Evolutionary conservation across 2,329 filamentous ascomycete genomes (phyloP).

Genomic region (Stagonosporopsis chrysanthemi): DNA sequence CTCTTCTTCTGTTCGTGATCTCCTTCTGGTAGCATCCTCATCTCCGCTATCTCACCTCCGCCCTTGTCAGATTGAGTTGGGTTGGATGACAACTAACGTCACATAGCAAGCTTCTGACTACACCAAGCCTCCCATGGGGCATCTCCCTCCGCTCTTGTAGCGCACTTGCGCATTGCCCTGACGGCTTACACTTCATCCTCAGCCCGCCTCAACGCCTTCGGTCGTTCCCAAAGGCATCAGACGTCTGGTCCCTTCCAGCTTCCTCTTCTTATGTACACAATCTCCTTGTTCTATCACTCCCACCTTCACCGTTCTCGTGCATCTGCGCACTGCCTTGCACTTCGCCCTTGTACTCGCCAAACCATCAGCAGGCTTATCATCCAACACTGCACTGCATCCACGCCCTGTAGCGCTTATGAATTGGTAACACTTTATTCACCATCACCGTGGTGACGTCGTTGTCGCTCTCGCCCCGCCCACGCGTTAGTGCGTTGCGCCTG

Average conservation of each 20-base stretch:
- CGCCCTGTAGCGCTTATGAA: background rate
- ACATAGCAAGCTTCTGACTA: no score
- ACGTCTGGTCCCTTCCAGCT: no score
- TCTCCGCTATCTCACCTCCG: background rate
- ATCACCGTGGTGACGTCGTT: background rate
- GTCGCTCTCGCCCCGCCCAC: conserved; percentile 5
- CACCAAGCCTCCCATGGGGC: no score
- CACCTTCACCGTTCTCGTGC: background rate
- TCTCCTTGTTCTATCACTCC: background rate
- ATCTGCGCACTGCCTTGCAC: background rate
- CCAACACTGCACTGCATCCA: no score
- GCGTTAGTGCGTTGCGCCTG: background rate
- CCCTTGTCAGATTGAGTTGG: no score
- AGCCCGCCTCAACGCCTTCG: background rate
- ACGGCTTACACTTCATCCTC: background rate
- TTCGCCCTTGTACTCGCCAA: no score
- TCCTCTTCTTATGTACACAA: background rate
- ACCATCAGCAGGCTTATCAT: no score
- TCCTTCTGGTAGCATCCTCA: background rate
- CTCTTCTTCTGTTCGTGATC: background rate
- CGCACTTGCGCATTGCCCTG: background rate
- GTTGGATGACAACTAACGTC: no score
- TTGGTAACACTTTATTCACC: background rate
- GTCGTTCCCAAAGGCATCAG: no score
- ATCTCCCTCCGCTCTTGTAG: no score